These are phyloP conservation scores for Zalerion maritima DNA, from an alignment of 495 filamentous ascomycete genomes.

Conservation along the genomic window DNA sequence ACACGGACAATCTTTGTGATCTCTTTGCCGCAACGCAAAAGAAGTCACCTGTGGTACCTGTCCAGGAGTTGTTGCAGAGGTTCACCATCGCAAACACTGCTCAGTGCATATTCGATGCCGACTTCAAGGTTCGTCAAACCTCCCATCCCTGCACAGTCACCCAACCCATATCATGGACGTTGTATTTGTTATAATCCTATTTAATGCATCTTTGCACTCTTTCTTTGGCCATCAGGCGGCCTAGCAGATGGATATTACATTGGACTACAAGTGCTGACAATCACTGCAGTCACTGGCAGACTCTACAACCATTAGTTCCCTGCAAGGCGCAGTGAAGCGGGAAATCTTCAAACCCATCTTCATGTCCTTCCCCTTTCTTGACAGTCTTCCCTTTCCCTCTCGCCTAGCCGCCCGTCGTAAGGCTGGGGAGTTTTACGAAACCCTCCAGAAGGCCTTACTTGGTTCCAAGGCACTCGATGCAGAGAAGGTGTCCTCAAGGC, in stretches of 20 bases:
- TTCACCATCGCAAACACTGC: constrained; percentile 10
- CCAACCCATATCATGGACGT: too few species aligned
- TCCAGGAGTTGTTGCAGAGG: constrained; percentile 6
- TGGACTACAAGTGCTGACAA: not conserved
- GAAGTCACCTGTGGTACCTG: not conserved
- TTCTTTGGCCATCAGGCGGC: too few species aligned
- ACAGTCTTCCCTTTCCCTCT: constrained; percentile 14
- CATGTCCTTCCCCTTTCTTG: constrained; percentile 22
- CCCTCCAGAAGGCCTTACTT: too few species aligned
- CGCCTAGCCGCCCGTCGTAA: constrained; percentile 8
- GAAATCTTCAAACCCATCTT: constrained; percentile 25
- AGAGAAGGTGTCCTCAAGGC: too few species aligned
- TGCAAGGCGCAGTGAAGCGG: constrained; percentile 17
- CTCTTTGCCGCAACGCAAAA: not conserved
- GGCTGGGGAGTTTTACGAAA: too few species aligned
- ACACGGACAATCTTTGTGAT: constrained; percentile 5
- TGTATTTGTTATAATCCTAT: too few species aligned
- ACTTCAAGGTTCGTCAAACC: constrained; percentile 6
- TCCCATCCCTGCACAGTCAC: too few species aligned
- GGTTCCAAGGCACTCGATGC: too few species aligned
- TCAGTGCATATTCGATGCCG: constrained; percentile 6
- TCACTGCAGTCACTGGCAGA: constrained; percentile 2
- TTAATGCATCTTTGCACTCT: too few species aligned
- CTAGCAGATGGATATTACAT: too few species aligned
- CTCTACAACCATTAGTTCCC: constrained; percentile 6